These are phyloP conservation scores for Cotoneaster glaucophyllus DNA, from an alignment of 306 rosid species.

Conservation along the genomic window DNA sequence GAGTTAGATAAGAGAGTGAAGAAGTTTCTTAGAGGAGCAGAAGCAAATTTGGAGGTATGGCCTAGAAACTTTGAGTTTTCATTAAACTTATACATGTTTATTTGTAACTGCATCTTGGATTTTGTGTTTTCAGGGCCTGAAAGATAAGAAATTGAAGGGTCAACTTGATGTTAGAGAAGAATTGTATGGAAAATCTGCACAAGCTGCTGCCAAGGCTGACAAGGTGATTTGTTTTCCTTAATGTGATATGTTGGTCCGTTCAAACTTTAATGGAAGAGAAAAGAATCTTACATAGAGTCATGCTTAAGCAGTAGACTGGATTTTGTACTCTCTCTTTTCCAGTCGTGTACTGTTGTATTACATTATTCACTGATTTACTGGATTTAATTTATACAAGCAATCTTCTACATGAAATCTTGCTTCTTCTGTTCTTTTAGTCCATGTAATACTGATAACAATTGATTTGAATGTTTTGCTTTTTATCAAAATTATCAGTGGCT, in stretches of 20 bases:
- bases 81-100: not conserved
- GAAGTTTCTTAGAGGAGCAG: constrained; percentile 80
- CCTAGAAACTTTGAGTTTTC: not conserved
- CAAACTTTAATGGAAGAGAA: not conserved
- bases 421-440: not conserved
- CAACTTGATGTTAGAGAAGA: constrained; percentile 57
- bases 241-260: not conserved
- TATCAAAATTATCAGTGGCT: constrained; percentile 53
- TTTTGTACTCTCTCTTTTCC: not conserved
- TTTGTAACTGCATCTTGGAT: not conserved
- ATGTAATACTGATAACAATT: not conserved
- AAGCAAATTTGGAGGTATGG: constrained; percentile 61
- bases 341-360: not conserved
- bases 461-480: not conserved
- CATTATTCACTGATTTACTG: not conserved
- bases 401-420: not conserved
- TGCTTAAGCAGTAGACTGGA: not conserved
- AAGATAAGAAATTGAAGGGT: constrained; percentile 71
- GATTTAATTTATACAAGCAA: not conserved
- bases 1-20: constrained; percentile 48
- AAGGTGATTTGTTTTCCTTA: constrained; percentile 36
- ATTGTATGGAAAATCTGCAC: constrained; percentile 57
- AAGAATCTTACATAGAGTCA: not conserved
- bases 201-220: constrained; percentile 71
- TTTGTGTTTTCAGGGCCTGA: constrained; percentile 40